Percentiles rank a stretch among this genome's conserved stretches.
Conservation (phyloP, 768 basidiomycete species). For the Rhodosporidiobolus odoratus region DNA sequence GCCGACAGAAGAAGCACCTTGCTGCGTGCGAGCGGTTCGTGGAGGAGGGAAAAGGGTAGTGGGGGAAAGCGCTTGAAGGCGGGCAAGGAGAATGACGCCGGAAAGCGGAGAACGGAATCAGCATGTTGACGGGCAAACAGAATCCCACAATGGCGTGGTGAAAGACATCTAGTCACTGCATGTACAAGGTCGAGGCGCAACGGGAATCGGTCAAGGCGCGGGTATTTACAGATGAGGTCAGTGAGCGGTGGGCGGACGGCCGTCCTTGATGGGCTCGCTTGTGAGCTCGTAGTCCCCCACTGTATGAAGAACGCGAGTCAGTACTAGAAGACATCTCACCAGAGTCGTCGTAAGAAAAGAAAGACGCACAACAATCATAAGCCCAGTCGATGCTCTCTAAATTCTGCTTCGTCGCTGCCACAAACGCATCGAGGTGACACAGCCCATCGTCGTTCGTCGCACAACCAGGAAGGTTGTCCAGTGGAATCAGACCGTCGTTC, state of each 20-base stretch:
- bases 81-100: no score
- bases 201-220: no score
- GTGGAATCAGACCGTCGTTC: conserved; percentile 79
- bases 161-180: no score
- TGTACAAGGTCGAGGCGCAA: no score
- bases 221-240: neutral
- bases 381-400: conserved; percentile 65
- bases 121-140: no score
- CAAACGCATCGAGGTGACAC: conserved; percentile 68
- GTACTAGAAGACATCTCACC: neutral
- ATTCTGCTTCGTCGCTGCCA: conserved; percentile 62
- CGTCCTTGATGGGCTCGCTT: conserved; percentile 4
- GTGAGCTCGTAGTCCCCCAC: conserved; percentile 3
- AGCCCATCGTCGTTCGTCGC: conserved; percentile 66
- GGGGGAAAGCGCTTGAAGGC: no score
- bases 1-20: no score
- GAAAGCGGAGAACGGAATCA: no score
- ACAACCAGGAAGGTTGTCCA: conserved; percentile 71
- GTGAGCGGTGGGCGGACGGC: neutral
- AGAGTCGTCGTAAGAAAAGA: neutral
- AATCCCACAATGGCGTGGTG: no score
- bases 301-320: neutral
- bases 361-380: conserved; percentile 57
- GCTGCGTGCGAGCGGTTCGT: no score
- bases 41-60: no score